Evolutionary conservation across 2,329 filamentous ascomycete species (phyloP).

Genomic region (Phialocephala sp.): DNA sequence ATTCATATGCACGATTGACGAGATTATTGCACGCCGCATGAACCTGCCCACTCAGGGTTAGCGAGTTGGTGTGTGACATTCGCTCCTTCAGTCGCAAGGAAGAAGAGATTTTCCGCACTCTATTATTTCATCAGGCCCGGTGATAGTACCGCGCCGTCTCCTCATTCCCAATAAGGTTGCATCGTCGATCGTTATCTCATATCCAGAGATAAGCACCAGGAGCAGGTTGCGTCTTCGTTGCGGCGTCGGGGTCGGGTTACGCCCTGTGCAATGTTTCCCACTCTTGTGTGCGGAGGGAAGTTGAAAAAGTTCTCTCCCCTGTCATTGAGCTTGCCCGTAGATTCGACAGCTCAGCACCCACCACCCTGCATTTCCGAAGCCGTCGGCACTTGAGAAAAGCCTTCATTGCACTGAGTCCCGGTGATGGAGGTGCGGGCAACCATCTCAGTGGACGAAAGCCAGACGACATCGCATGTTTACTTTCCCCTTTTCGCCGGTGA

Average conservation of each 20-base stretch:
- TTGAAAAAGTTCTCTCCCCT: not conserved
- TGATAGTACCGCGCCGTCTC: not conserved
- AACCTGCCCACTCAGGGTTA: not conserved
- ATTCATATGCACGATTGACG: constrained; percentile 4
- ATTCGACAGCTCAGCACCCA: constrained; percentile 1
- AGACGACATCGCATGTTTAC: constrained; percentile 14
- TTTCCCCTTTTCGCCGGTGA: constrained; percentile 12
- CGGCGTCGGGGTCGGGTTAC: not conserved
- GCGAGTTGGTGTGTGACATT: not conserved
- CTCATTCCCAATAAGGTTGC: constrained; percentile 1
- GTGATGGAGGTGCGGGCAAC: constrained; percentile 24
- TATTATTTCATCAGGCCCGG: not conserved
- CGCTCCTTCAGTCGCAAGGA: not conserved
- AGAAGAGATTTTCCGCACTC: constrained; percentile 9
- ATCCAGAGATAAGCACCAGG: constrained; percentile 8
- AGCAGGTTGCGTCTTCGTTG: not conserved
- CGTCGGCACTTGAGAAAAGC: constrained; percentile 31
- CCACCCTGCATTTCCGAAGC: constrained; percentile 15
- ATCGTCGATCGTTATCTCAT: constrained; percentile 2
- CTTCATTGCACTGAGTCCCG: constrained; percentile 25
- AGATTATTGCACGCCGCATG: not conserved
- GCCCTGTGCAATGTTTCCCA: not conserved
- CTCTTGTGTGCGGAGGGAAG: not conserved
- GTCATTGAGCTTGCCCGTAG: not conserved
- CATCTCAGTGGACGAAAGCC: constrained; percentile 12